Evolutionary conservation across 2,329 filamentous ascomycete species (phyloP).

Genomic region (Apiospora phragmitis): DNA sequence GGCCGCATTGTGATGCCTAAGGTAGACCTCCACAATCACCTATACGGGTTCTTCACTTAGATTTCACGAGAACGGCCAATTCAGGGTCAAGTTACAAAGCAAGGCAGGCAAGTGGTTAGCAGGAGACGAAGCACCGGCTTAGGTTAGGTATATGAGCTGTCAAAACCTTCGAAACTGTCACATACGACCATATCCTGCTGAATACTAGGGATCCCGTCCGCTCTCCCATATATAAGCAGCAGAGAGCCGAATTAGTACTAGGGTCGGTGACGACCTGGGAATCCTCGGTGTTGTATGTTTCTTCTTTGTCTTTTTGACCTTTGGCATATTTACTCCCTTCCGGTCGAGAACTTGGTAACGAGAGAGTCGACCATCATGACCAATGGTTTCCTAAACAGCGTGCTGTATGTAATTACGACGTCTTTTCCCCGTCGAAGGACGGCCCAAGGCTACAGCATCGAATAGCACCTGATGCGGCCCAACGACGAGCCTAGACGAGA

Average conservation of each 20-base stretch:
- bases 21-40: no score
- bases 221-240: conserved; percentile 1
- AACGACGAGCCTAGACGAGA: not conserved
- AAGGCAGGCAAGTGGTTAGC: not conserved
- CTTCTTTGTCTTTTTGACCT: no score
- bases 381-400: no score
- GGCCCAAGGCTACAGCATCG: no score
- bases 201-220: not conserved
- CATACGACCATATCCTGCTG: not conserved
- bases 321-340: no score
- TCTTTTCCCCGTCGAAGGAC: no score
- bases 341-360: no score
- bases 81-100: not conserved
- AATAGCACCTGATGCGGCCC: not conserved
- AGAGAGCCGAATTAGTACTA: not conserved
- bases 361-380: no score
- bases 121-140: not conserved
- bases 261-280: no score
- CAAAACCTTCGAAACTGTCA: not conserved
- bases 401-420: no score
- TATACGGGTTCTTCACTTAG: not conserved
- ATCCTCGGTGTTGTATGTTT: no score
- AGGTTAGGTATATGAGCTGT: not conserved
- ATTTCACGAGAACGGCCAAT: not conserved
- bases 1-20: not conserved